Base-by-base conservation (phyloP, 345 rosid genomes). In the Eutrema yunnanense region DNA sequence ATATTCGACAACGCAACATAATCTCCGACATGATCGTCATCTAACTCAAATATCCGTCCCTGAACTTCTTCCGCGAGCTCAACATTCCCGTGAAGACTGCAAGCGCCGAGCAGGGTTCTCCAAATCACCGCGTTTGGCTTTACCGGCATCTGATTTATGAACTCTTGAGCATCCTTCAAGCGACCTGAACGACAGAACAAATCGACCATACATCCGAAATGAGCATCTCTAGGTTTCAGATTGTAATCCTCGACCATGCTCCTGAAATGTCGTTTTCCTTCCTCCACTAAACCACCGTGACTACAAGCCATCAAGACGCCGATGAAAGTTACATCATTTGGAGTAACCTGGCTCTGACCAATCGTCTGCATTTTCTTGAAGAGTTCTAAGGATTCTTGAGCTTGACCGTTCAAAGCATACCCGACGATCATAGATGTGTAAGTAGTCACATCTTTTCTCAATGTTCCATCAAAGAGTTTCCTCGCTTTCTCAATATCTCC, bases 221-320 rank as follows among this genome's bases (percentile, higher is more conserved):
- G 83, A 63, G 77, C 69, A 1, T 74, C 78, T 67, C 80, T 77
- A 52, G 85, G 83, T 59, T 80, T 72, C 37, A 82, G 51, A n/a
- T 63, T 71, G 65, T 77, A 82, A 56, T 74, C 78, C 38, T 71
- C 65, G 52, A 9, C 60, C 83, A 82, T 82, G 74, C 80, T 67
- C 41, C 4, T 57, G 53, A 74, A 82, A 14, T 74, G 43, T 27
- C 14, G 36, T 49, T 75, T 27, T 43, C 86, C 85, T 72, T 80
- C 72, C 73, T 74, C 80, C 8, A 82, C 76, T 48, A 71, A 62
- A 51, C 85, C 83, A 22, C 78, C 73, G 36, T 80, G 85, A 52
- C 82, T 80, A 68, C 82, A 80, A 62, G 85, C 85, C 80, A 77
- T 77, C 68, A 82, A 74, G 37, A 82, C 85, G 9, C 83, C 85